Base-by-base conservation (phyloP, 495 filamentous ascomycete genomes). In the Filosporella fistucella region DNA sequence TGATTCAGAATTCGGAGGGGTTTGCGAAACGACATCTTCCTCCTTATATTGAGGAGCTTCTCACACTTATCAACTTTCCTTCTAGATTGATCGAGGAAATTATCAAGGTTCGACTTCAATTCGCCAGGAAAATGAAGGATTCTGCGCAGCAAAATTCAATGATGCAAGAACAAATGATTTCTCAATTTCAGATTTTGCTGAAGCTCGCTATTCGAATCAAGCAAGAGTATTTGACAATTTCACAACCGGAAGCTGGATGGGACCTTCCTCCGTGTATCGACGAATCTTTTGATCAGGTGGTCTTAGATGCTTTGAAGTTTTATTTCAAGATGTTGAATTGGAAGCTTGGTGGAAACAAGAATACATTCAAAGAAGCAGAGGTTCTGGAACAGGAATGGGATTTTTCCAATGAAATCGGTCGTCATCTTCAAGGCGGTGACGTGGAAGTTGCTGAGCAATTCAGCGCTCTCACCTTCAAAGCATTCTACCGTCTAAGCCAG, bases 381-480 rank as follows among this genome's bases (percentile, higher is more conserved):
- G 88, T 98, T 51, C 68, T 98, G 24, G 91, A 96, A 60, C 91
- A 96, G 56, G 93, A 97, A 63, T 98, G 93, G 91, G 86, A 85
- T 21, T 97, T 96, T 52, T 90, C 86, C 1, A 96, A 96, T 58
- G 84, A 89, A 46, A 85, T 97, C 49, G 93, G 91, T 11, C 77
- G 85, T 18, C 86, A 89, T 56, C 75, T 98, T 29, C 83, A 91
- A 40, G 88, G 88, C 32, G 93, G 94, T 45, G 91, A 97, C 67
- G 84, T 96, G 22, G 89, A 97, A 68, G 94, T 97, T 29, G 93
- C 93, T n/a, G 93, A 98, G 67, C 94, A 98, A 59, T 98, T 97
- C 61, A 93, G 86, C 64, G 87, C 86, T 9, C 78, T 98, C 46
- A 98, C 93, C 21, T 86, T 85, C 55, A 96, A 94, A 65, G 88